Evolutionary conservation across 352 stramenopile species (phyloP).

Genomic region (Pythium coloratum): DNA sequence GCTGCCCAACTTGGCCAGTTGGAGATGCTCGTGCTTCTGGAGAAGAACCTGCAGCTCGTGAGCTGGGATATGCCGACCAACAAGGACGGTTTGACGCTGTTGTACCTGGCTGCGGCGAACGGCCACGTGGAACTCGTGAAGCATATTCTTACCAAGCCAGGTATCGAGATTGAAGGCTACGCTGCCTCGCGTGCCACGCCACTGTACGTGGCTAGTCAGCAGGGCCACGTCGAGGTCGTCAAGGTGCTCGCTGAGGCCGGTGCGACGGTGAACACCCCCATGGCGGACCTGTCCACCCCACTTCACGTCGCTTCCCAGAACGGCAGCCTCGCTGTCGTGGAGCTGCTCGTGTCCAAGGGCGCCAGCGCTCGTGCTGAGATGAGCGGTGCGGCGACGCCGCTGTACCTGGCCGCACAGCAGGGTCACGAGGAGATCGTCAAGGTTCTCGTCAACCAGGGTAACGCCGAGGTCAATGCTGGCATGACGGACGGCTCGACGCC

Average conservation of each 20-base stretch:
- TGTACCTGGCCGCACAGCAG: slow-evolving; percentile 83
- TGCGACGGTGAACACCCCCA: slow-evolving; percentile 38
- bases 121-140: slow-evolving; percentile 23
- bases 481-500: slow-evolving; percentile 81
- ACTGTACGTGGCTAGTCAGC: slow-evolving; percentile 64
- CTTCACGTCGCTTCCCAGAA: slow-evolving; percentile 82
- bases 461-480: slow-evolving; percentile 36
- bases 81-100: slow-evolving; percentile 28
- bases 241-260: slow-evolving; percentile 18
- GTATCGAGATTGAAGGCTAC: slow-evolving; percentile 25
- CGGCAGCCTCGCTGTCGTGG: slow-evolving; percentile 55
- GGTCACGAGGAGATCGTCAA: slow-evolving; percentile 35
- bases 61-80: slow-evolving; percentile 27
- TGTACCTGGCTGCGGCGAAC: slow-evolving; percentile 28
- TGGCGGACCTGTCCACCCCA: slow-evolving; percentile 75
- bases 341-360: slow-evolving; percentile 53
- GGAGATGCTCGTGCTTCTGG: slow-evolving; percentile 23
- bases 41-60: slow-evolving; percentile 27
- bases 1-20: slow-evolving; percentile 28
- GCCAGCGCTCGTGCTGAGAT: slow-evolving; percentile 43
- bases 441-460: slow-evolving; percentile 7
- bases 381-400: slow-evolving; percentile 53
- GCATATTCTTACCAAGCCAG: slow-evolving; percentile 17
- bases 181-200: slow-evolving; percentile 40
- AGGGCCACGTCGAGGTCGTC: slow-evolving; percentile 36